Evolutionary conservation across 2,329 filamentous ascomycete species (phyloP).

Genomic region (Ascochyta fabae): DNA sequence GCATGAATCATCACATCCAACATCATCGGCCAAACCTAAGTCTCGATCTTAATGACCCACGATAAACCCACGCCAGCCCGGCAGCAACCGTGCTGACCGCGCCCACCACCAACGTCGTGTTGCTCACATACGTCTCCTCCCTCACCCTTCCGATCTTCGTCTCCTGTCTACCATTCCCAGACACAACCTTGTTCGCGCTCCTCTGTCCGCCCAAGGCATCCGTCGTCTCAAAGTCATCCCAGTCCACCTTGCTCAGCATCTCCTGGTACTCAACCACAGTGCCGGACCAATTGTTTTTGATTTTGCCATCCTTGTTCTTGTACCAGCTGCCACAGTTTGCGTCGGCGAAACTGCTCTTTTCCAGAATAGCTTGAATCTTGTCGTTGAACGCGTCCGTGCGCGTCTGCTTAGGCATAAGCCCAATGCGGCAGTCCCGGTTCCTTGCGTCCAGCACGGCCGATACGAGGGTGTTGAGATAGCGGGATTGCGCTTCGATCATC

Average conservation of each 20-base stretch:
- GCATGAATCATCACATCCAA: no score
- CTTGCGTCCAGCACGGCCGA: conserved; percentile 56
- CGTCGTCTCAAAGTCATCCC: conserved; percentile 53
- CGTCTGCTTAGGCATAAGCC: conserved; percentile 53
- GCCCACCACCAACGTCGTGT: conserved; percentile 46
- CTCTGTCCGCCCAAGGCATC: conserved; percentile 1
- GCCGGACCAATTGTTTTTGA: conserved; percentile 64
- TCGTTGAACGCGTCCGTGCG: conserved; percentile 55
- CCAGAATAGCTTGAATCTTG: conserved; percentile 54
- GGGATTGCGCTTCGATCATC: conserved; percentile 66
- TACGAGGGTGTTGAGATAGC: conserved; percentile 61
- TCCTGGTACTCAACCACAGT: conserved; percentile 64
- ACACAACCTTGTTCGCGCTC: conserved; percentile 43
- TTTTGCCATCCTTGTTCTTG: conserved; percentile 60
- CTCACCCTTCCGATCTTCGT: conserved; percentile 51
- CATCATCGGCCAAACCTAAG: conserved; percentile 10
- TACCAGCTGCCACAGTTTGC: conserved; percentile 64
- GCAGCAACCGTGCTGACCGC: conserved; percentile 45
- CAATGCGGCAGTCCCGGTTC: conserved; percentile 48
- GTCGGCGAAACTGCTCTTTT: conserved; percentile 59
- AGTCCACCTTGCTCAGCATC: conserved; percentile 51
- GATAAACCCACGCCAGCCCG: conserved; percentile 38
- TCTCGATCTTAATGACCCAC: conserved; percentile 17
- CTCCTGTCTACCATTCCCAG: conserved; percentile 42
- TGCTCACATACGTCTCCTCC: conserved; percentile 55